A percentile compares a stretch with the other conserved stretches of the same genome.
phyloP scores from a whole-genome alignment of 495 filamentous ascomycete species.

The Talaromyces wortmannii region DNA sequence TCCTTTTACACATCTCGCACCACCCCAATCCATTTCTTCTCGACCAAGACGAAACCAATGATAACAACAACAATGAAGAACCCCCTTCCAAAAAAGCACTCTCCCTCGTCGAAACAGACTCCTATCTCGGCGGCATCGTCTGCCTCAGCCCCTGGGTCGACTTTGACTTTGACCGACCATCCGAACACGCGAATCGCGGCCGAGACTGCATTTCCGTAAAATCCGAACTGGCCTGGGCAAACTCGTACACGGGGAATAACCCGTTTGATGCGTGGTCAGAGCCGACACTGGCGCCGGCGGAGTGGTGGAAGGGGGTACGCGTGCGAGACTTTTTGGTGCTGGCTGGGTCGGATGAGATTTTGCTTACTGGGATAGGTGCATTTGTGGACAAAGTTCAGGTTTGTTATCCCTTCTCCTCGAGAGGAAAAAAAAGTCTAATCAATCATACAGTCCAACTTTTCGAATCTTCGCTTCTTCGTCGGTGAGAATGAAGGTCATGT shows the following conservation, averaged over 20 bases:
- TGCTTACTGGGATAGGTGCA: conserved; percentile 47
- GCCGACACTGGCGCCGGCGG: conserved; percentile 36
- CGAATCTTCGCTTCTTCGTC: conserved; percentile 23
- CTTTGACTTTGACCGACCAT: conserved; percentile 33
- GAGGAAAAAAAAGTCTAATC: conserved; percentile 12
- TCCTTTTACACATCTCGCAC: conserved; percentile 54
- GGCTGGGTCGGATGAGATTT: conserved; percentile 49
- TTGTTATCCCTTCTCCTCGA: neutral
- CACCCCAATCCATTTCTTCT: conserved; percentile 32
- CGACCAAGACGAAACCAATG: neutral
- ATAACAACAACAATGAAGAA: neutral
- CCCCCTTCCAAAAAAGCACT: conserved; percentile 26
- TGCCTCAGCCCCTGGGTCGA: conserved; percentile 50
- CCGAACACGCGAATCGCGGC: conserved; percentile 33
- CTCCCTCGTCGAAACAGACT: conserved; percentile 17
- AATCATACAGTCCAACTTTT: conserved; percentile 11
- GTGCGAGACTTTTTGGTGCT: conserved; percentile 43
- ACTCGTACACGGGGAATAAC: conserved; percentile 34
- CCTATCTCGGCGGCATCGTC: conserved; percentile 38
- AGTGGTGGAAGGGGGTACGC: conserved; percentile 47
- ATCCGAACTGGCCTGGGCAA: conserved; percentile 30
- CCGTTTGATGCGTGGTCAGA: conserved; percentile 50
- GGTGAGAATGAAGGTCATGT: conserved; percentile 29
- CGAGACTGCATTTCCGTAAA: conserved; percentile 39
- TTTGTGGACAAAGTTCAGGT: neutral